A percentile compares a stretch with the other conserved stretches of the same genome.
Evolutionary conservation across 106 monocot species (phyloP).

Genomic region (Chionographis japonica): DNA sequence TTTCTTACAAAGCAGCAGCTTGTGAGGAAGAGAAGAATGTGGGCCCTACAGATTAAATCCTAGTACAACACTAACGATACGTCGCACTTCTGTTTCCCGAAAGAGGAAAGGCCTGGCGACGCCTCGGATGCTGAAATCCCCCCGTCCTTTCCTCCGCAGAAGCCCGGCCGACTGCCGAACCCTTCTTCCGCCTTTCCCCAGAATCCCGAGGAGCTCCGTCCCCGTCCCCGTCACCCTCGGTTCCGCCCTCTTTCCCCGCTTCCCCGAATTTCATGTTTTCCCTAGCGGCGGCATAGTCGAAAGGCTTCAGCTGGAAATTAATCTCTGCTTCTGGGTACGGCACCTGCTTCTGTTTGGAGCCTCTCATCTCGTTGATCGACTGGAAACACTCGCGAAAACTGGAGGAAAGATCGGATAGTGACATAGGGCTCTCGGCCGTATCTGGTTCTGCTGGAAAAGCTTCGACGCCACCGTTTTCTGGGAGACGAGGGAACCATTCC

Average conservation of each 20-base stretch:
- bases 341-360: conserved; percentile 4
- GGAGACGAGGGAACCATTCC: conserved; percentile 16
- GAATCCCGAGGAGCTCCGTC: conserved; percentile 2
- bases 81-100: conserved; percentile 78
- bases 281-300: conserved; percentile 68
- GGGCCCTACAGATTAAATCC: no score
- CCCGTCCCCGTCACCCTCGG: conserved; percentile 7
- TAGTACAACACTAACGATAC: conserved; percentile 28
- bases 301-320: conserved; percentile 36
- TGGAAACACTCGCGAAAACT: conserved; percentile 58
- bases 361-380: conserved; percentile 26
- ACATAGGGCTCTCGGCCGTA: conserved; percentile 11
- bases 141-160: conserved; percentile 16
- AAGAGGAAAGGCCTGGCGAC: conserved; percentile 84
- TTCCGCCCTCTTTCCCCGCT: conserved; percentile 4
- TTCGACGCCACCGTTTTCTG: background rate
- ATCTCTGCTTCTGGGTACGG: conserved; percentile 1
- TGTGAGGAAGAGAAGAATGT: no score
- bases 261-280: conserved; percentile 37
- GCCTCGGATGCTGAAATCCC: conserved; percentile 34
- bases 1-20: no score
- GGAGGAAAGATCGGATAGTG: conserved; percentile 47
- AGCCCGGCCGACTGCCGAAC: background rate
- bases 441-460: conserved; percentile 6
- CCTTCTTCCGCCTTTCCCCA: conserved; percentile 16